Percentiles rank a stretch among this genome's conserved stretches.
phyloP scores from a whole-genome alignment of 2,329 filamentous ascomycete genomes.

The Fulvia fulva region DNA sequence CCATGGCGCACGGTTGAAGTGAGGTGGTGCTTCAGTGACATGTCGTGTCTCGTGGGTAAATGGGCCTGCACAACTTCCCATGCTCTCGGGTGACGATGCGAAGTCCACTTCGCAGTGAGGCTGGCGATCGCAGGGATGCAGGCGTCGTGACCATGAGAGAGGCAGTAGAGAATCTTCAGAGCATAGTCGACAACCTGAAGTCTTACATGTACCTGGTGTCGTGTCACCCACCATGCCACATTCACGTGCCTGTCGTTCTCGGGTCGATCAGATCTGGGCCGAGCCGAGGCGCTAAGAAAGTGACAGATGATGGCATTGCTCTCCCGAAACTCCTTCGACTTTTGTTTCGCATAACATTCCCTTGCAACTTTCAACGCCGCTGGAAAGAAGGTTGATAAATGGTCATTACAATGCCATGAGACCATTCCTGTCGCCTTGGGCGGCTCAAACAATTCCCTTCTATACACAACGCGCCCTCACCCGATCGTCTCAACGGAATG shows the following conservation, averaged over 20 bases:
- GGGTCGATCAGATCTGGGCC: not conserved
- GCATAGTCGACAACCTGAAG: too few relatives aligned
- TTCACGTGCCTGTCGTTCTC: not conserved
- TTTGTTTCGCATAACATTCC: not conserved
- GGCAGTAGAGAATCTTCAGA: too few relatives aligned
- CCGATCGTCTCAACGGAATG: not conserved
- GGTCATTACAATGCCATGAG: constrained; percentile 24
- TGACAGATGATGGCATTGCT: not conserved
- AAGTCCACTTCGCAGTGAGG: too few relatives aligned
- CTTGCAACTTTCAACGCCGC: not conserved
- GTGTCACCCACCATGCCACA: too few relatives aligned
- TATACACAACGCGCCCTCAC: constrained; percentile 4
- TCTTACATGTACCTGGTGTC: too few relatives aligned
- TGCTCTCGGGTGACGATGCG: too few relatives aligned
- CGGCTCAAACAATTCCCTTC: constrained; percentile 9
- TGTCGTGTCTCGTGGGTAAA: too few relatives aligned
- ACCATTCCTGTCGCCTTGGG: constrained; percentile 17
- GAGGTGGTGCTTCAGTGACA: too few relatives aligned
- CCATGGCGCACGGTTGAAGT: too few relatives aligned
- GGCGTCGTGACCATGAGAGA: too few relatives aligned
- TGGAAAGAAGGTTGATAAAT: not conserved
- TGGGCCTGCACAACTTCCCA: too few relatives aligned
- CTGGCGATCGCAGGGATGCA: too few relatives aligned
- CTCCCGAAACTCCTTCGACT: not conserved
- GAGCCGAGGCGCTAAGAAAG: not conserved